phyloP scores from a whole-genome alignment of 306 rosid genomes.

The Vigna trinervia region DNA sequence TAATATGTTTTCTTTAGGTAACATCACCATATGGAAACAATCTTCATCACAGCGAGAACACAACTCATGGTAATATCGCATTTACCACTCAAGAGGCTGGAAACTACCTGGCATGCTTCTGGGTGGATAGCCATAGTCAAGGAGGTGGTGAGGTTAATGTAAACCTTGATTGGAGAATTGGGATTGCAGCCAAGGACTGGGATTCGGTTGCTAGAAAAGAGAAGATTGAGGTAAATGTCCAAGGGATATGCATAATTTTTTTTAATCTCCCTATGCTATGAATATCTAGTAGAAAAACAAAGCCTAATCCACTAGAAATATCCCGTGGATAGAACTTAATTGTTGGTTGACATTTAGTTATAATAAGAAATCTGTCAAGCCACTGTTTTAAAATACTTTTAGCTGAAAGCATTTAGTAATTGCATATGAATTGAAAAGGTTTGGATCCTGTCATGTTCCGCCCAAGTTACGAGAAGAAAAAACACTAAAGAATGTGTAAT shows the following conservation, averaged over 20 bases:
- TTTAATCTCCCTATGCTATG: conserved; percentile 7
- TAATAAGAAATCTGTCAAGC: too few species aligned
- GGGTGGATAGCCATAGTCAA: conserved; percentile 56
- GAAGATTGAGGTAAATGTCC: conserved; percentile 77
- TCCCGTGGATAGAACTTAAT: conserved; percentile 6
- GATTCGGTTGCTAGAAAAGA: conserved; percentile 95
- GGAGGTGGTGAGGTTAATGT: conserved; percentile 59
- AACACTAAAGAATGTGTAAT: background rate
- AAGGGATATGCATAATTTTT: conserved; percentile 6
- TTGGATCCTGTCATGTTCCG: background rate
- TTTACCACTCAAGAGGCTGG: conserved; percentile 92
- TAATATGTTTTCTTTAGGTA: conserved; percentile 59
- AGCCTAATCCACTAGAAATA: background rate
- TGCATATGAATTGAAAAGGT: conserved; percentile 5
- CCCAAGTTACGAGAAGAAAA: background rate
- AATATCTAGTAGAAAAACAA: background rate
- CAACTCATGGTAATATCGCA: conserved; percentile 83
- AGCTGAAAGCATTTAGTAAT: background rate
- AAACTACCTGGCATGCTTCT: conserved; percentile 87
- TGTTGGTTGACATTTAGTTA: conserved; percentile 17
- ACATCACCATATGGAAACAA: conserved; percentile 88
- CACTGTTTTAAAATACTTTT: too few species aligned
- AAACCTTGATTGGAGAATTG: conserved; percentile 94
- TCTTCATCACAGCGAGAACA: conserved; percentile 72
- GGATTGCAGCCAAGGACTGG: conserved; percentile 98